Percentiles rank a stretch among this genome's conserved stretches.
Conservation (phyloP, 2,329 filamentous ascomycete species). For the Diaporthe sp. region DNA sequence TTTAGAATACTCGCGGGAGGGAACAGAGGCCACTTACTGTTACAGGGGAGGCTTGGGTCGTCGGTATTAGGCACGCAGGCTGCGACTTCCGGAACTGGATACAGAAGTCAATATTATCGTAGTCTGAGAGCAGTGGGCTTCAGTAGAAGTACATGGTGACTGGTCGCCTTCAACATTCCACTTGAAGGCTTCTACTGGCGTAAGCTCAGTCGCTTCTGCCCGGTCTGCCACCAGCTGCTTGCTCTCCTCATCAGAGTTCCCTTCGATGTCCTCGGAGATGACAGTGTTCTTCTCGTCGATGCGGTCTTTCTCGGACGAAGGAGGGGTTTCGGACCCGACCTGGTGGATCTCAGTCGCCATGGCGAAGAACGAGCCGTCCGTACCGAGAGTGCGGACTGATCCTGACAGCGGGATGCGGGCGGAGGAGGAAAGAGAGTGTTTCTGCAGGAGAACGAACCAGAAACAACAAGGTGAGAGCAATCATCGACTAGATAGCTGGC, state of each 20-base stretch:
- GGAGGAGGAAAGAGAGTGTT: background rate
- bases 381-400: background rate
- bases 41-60: constrained; percentile 50
- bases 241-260: constrained; percentile 38
- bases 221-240: constrained; percentile 39
- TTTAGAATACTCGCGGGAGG: fast-evolving
- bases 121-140: background rate
- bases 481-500: background rate
- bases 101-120: background rate
- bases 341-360: constrained; percentile 40
- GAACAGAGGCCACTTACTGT: constrained; percentile 44
- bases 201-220: constrained; percentile 50
- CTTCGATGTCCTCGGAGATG: constrained; percentile 36
- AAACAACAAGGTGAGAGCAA: background rate
- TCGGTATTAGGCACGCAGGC: constrained; percentile 54
- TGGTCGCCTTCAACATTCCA: constrained; percentile 55
- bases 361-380: background rate
- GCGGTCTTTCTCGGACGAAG: background rate
- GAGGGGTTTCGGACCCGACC: constrained; percentile 23
- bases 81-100: constrained; percentile 53
- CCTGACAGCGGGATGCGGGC: background rate
- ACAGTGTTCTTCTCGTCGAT: constrained; percentile 39
- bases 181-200: constrained; percentile 52
- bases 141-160: constrained; percentile 50
- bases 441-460: background rate